Evolutionary conservation across 352 stramenopile genomes (phyloP).

Genomic region (Bremia lactucae): DNA sequence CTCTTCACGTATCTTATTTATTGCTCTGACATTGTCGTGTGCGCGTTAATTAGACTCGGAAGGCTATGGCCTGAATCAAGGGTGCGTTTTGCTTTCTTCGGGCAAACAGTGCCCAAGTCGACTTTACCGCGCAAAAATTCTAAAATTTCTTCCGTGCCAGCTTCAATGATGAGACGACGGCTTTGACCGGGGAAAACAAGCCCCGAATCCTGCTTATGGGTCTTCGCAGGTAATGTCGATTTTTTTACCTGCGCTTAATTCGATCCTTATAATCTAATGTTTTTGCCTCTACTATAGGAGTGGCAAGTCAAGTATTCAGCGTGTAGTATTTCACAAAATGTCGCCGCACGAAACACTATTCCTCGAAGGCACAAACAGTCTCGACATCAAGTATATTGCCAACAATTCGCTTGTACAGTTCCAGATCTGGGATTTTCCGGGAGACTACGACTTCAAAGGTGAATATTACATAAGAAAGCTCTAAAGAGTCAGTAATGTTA

Average conservation of each 20-base stretch:
- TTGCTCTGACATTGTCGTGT: constrained; percentile 1
- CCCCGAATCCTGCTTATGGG: constrained; percentile 97
- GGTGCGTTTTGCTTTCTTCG: constrained; percentile 7
- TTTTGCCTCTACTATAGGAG: constrained; percentile 27
- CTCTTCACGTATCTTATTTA: constrained; percentile 4
- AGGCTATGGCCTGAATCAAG: constrained; percentile 26
- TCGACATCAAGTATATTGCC: constrained; percentile 94
- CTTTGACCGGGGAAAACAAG: constrained; percentile 82
- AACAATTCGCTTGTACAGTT: constrained; percentile 98
- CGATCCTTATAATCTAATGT: not conserved
- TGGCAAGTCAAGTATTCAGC: constrained; percentile 86
- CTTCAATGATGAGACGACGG: constrained; percentile 60
- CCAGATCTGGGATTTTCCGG: constrained; percentile 98
- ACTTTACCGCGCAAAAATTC: not conserved
- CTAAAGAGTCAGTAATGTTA: not conserved
- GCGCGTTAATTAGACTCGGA: constrained; percentile 21
- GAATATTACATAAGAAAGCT: not conserved
- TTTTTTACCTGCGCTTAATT: not conserved
- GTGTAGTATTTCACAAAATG: constrained; percentile 99
- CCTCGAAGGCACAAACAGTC: constrained; percentile 76
- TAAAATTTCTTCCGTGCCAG: constrained; percentile 14
- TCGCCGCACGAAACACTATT: constrained; percentile 98
- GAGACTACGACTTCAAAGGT: constrained; percentile 89
- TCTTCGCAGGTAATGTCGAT: constrained; percentile 56
- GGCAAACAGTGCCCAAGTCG: not conserved